A percentile compares a stretch with the other conserved stretches of the same genome.
Evolutionary conservation across 2,329 filamentous ascomycete species (phyloP).

Genomic region (Arthrobotrys pseudoclavata): DNA sequence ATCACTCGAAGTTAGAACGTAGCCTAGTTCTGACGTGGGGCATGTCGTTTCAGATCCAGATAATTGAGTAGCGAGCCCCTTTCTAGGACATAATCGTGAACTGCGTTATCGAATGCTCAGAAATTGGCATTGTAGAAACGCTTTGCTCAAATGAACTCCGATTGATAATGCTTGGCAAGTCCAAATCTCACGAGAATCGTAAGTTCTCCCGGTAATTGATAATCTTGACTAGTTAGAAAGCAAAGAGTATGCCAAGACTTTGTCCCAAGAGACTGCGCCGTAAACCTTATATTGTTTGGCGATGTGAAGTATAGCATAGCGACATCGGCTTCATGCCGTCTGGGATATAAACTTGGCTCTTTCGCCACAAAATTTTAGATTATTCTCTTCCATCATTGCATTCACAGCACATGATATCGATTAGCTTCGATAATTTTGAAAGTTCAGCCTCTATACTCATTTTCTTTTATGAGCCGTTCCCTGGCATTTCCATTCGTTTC

Average conservation of each 20-base stretch:
- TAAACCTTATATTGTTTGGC: neutral
- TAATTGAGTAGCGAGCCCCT: constrained; percentile 19
- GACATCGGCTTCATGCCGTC: neutral
- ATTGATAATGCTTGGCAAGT: constrained; percentile 11
- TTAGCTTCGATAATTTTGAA: neutral
- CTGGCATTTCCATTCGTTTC: neutral
- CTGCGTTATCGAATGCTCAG: neutral
- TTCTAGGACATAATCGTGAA: constrained; percentile 4
- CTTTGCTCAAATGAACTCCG: neutral
- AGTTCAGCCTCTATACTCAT: neutral
- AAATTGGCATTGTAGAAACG: constrained; percentile 3
- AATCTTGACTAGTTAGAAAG: neutral
- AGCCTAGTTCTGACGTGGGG: constrained; percentile 4
- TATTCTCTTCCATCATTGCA: neutral
- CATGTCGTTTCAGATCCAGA: constrained; percentile 23
- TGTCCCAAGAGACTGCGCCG: neutral
- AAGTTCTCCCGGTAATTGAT: constrained; percentile 6
- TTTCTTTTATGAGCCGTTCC: neutral
- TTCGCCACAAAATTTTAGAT: neutral
- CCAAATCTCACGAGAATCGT: neutral
- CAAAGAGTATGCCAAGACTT: constrained; percentile 5
- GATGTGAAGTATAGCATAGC: neutral
- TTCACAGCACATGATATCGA: neutral
- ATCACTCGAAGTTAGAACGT: neutral
- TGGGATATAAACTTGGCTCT: constrained; percentile 1